Evolutionary conservation across 176 grass and related monocot genomes (phyloP).

Genomic region (Phyllostachys edulis): DNA sequence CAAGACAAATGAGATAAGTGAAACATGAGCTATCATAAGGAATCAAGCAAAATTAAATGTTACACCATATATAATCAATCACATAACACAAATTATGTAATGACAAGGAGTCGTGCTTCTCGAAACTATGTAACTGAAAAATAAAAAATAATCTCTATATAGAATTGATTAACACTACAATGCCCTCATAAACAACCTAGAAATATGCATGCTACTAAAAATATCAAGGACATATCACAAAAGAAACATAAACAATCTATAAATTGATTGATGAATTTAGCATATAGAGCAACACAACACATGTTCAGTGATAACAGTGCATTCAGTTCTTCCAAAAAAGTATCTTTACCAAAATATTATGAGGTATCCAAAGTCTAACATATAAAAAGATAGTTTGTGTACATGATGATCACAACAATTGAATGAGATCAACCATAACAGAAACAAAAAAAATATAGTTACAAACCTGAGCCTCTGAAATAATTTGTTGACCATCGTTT

Average conservation of each 20-base stretch:
- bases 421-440: too few species aligned
- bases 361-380: too few species aligned
- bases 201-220: background rate
- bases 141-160: background rate
- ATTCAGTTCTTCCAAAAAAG: too few species aligned
- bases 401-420: too few species aligned
- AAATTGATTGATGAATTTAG: background rate
- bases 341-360: background rate
- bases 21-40: background rate
- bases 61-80: background rate
- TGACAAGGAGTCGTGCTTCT: background rate
- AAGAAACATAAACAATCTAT: slow-evolving; percentile 1
- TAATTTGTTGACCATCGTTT: too few species aligned
- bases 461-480: too few species aligned
- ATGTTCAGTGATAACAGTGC: slow-evolving; percentile 17
- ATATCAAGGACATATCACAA: background rate
- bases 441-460: too few species aligned
- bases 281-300: background rate
- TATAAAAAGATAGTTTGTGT: too few species aligned
- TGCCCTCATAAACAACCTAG: background rate
- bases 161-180: background rate
- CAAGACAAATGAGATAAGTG: slow-evolving; percentile 9
- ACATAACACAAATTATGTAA: background rate
- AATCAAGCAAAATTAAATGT: background rate
- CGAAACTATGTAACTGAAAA: background rate